Conservation (phyloP, 106 monocot genomes). For the Allium sativum region DNA sequence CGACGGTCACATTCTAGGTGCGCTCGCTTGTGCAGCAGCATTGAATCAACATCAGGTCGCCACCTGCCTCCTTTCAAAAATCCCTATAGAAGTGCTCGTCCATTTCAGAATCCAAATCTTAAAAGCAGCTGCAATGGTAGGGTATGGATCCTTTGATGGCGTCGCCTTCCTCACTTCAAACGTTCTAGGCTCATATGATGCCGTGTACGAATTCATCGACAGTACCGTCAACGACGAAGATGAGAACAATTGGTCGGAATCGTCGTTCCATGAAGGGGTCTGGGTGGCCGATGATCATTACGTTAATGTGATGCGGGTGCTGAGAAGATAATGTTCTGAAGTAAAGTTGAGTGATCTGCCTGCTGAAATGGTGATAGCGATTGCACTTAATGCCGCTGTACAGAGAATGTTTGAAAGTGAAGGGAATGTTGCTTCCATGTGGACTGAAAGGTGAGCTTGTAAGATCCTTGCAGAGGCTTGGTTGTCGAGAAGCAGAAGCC, state of each 20-base stretch:
- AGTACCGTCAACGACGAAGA: slow-evolving; percentile 36
- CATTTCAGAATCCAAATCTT: slow-evolving; percentile 72
- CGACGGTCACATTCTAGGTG: slow-evolving; percentile 87
- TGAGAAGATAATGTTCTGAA: slow-evolving; percentile 42
- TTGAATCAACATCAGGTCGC: slow-evolving; percentile 47
- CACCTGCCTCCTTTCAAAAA: slow-evolving; percentile 64
- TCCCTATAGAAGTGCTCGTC: slow-evolving; percentile 64
- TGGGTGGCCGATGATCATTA: slow-evolving; percentile 43
- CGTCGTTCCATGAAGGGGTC: slow-evolving; percentile 49
- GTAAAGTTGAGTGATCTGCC: slow-evolving; percentile 63
- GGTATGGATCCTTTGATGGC: slow-evolving; percentile 52
- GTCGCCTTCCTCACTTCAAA: slow-evolving; percentile 63
- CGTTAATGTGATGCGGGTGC: slow-evolving; percentile 59
- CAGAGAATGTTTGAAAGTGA: slow-evolving; percentile 47
- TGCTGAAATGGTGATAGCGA: slow-evolving; percentile 32
- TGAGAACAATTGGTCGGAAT: slow-evolving; percentile 72
- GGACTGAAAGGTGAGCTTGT: slow-evolving; percentile 71
- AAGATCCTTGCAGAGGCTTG: slow-evolving; percentile 47
- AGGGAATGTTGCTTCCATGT: slow-evolving; percentile 55
- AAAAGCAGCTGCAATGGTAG: slow-evolving; percentile 58
- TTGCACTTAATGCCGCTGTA: slow-evolving; percentile 79
- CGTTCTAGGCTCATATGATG: slow-evolving; percentile 63
- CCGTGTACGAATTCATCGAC: slow-evolving; percentile 71
- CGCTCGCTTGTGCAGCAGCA: slow-evolving; percentile 75
- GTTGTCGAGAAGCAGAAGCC: slow-evolving; percentile 17